Conservation (phyloP, 257 asterid genomes). For the Solanum lycopersicoides region DNA sequence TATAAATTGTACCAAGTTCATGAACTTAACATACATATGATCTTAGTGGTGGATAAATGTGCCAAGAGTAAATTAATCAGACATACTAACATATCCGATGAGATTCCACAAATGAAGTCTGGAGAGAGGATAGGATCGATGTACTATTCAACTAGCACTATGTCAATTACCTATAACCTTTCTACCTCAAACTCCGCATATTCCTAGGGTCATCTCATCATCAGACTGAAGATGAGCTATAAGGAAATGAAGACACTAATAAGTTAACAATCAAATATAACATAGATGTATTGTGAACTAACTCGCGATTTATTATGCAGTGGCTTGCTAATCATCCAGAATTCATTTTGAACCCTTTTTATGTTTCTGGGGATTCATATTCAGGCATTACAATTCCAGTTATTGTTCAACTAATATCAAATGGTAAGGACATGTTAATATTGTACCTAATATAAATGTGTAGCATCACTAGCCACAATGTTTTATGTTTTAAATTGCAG, state of each 20-base stretch:
- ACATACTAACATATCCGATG: no score
- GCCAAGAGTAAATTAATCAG: background rate
- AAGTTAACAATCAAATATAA: background rate
- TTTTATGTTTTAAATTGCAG: background rate
- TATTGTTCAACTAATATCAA: constrained; percentile 8
- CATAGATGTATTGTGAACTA: background rate
- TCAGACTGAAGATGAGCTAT: no score
- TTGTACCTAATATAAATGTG: background rate
- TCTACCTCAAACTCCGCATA: background rate
- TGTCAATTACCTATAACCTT: no score
- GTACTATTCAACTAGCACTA: background rate
- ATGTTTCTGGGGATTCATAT: constrained; percentile 33
- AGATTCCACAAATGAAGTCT: rapidly evolving
- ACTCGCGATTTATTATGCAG: constrained; percentile 5
- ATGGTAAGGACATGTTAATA: constrained; percentile 3
- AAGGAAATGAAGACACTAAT: background rate
- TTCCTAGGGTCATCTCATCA: background rate
- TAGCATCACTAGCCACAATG: background rate
- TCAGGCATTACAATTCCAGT: constrained; percentile 23
- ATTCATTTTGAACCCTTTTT: constrained; percentile 15
- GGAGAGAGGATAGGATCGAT: background rate
- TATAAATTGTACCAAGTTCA: background rate
- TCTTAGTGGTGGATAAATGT: background rate
- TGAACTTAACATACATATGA: background rate
- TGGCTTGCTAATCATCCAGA: constrained; percentile 23